Conservation (phyloP, 148 eudicot species). For the Chenopodium berlandieri region DNA sequence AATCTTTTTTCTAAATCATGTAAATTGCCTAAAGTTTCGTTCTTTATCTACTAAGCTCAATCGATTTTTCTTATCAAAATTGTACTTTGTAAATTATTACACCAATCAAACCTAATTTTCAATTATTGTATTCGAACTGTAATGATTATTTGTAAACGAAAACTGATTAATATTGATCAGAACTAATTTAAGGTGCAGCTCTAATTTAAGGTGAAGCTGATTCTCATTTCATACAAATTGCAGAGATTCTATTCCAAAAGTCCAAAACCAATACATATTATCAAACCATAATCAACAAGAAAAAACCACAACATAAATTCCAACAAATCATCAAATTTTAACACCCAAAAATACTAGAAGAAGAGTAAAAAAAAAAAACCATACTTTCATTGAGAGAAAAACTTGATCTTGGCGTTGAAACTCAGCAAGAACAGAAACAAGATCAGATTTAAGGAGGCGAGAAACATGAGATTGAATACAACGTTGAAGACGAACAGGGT, state of each 20-base stretch:
- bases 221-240: too few species aligned
- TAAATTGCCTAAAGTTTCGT: not conserved
- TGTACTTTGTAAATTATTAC: too few species aligned
- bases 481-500: constrained; percentile 60
- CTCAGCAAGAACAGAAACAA: constrained; percentile 86
- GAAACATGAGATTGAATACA: constrained; percentile 63
- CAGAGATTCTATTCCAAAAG: too few species aligned
- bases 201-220: too few species aligned
- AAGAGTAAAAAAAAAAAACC: too few species aligned
- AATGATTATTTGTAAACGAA: too few species aligned
- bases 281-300: not conserved
- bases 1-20: not conserved
- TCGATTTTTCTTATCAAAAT: not conserved
- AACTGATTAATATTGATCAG: too few species aligned
- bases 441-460: constrained; percentile 79
- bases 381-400: constrained; percentile 73
- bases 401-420: constrained; percentile 89
- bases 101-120: not conserved
- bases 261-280: too few species aligned
- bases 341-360: not conserved
- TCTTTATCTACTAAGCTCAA: not conserved
- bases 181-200: too few species aligned
- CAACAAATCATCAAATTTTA: not conserved
- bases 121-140: not conserved
- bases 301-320: not conserved